A percentile compares a stretch with the other conserved stretches of the same genome.
Conservation (phyloP, 768 basidiomycete species). For the Myochromella boudieri region DNA sequence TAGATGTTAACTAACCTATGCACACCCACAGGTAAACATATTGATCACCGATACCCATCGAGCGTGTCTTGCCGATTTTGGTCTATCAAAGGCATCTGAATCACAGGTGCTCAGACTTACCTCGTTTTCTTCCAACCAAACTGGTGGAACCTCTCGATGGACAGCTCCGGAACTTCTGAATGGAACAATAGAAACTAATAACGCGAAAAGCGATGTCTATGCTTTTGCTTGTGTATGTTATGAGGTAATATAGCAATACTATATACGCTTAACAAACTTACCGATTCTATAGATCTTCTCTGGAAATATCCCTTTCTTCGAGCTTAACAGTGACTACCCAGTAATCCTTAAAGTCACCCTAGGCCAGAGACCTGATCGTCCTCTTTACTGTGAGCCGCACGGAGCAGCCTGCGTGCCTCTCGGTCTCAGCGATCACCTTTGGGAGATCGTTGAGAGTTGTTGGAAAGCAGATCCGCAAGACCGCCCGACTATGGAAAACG, state of each 20-base stretch:
- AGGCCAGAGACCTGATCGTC: constrained; percentile 6
- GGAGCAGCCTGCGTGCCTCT: constrained; percentile 6
- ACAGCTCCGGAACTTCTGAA: too few relatives aligned
- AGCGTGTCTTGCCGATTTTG: constrained; percentile 21
- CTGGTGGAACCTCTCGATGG: constrained; percentile 18
- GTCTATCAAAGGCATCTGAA: constrained; percentile 16
- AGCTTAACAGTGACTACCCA: constrained; percentile 12
- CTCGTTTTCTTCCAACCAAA: constrained; percentile 5
- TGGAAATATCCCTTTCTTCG: constrained; percentile 24
- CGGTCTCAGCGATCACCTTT: constrained; percentile 29
- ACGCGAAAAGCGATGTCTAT: constrained; percentile 30
- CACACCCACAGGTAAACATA: constrained; percentile 17
- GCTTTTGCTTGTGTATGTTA: constrained; percentile 31
- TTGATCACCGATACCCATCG: constrained; percentile 14
- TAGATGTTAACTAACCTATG: constrained; percentile 6
- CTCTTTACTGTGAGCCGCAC: constrained; percentile 19
- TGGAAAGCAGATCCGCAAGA: constrained; percentile 26
- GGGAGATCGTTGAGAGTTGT: constrained; percentile 26
- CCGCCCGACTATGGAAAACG: constrained; percentile 22
- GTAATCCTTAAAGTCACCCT: constrained; percentile 18
- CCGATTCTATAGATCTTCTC: constrained; percentile 24
- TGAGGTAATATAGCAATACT: constrained; percentile 23
- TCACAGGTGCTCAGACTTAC: constrained; percentile 15
- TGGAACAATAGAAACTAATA: constrained; percentile 11
- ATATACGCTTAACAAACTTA: neutral